A percentile compares a stretch with the other conserved stretches of the same genome.
Conservation (phyloP, 352 stramenopile species). For the Phytophthora chlamydospora region DNA sequence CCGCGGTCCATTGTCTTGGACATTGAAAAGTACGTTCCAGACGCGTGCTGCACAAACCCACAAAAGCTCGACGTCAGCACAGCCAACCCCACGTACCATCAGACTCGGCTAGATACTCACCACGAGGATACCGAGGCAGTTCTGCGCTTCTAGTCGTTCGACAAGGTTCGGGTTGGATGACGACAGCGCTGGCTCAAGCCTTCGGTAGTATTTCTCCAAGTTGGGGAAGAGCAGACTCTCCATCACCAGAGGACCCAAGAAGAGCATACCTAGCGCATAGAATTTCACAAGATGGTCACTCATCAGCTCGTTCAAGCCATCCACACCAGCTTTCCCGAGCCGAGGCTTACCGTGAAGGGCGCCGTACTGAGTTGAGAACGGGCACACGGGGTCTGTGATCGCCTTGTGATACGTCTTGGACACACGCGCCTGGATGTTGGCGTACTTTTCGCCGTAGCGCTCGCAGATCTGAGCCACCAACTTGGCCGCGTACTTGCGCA, state of each 20-base stretch:
- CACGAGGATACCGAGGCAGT: constrained; percentile 88
- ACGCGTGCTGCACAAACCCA: constrained; percentile 61
- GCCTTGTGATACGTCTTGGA: constrained; percentile 92
- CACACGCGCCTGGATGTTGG: constrained; percentile 91
- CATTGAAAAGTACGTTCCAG: constrained; percentile 81
- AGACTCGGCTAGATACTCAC: constrained; percentile 36
- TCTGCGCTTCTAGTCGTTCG: constrained; percentile 83
- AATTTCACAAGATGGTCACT: background rate
- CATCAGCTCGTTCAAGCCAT: background rate
- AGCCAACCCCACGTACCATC: too few relatives aligned
- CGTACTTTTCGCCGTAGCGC: constrained; percentile 91
- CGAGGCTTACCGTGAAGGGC: constrained; percentile 82
- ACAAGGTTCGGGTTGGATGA: constrained; percentile 79
- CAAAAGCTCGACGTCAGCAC: background rate
- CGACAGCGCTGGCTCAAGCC: constrained; percentile 81
- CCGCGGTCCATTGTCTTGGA: constrained; percentile 43
- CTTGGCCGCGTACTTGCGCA: constrained; percentile 87
- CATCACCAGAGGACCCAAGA: constrained; percentile 92
- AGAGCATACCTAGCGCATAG: constrained; percentile 70
- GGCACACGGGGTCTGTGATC: constrained; percentile 73
- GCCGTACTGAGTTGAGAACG: constrained; percentile 92
- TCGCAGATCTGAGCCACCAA: constrained; percentile 86
- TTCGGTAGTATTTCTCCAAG: constrained; percentile 84
- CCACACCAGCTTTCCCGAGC: too few relatives aligned
- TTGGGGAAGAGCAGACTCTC: constrained; percentile 93